Base-by-base conservation (phyloP, 192 early-diverging fungal species). In the Funneliformis mosseae region DNA sequence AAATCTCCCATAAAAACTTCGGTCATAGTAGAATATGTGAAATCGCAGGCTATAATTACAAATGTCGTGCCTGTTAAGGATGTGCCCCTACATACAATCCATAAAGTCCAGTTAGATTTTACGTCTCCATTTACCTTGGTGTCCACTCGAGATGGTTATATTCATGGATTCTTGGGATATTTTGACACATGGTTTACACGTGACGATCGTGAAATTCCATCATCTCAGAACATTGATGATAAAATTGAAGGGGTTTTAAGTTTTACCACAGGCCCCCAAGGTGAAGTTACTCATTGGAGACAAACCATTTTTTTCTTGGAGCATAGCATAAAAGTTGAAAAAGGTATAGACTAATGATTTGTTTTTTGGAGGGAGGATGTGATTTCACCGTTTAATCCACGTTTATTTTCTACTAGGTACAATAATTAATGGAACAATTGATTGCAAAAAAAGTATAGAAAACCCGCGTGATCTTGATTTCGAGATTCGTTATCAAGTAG, bases 261-360 rank as follows among this genome's bases (percentile, higher is more conserved):
- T 33, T 86, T 86, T 74, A 83, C 83, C 25, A 86, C 85, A 86
- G 95, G 83, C 93, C 97, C 77, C 89, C 89, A 81, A 86, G 91
- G 86, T 93, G 79, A 82, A 70, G 81, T 98, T 89, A 99, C 98
- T n/a, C 98, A 99, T 83, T 99, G 98, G 98, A 98, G 99, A 87
- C 98, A 99, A 88, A 99, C 98, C 38, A 96, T 99, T 59, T 99
- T 99, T 85, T 97, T 98, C 94, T 82, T 93, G 89, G 43, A 89
- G 92, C 70, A 92, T 91, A 77, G 86, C 89, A 67, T 92, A 94
- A 62, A 96, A 96, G 66, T 43, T 80, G 50, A 81, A 83, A 71
- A 83, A 83, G 83, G 85, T 76, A 70, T 66, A 28, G 23, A 66
- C 8, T 11, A 1, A 43, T 42, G 16, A 16, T 16, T 69, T 69